phyloP scores from a whole-genome alignment of 192 early-diverging fungal species.

The Coemansia sp. region DNA sequence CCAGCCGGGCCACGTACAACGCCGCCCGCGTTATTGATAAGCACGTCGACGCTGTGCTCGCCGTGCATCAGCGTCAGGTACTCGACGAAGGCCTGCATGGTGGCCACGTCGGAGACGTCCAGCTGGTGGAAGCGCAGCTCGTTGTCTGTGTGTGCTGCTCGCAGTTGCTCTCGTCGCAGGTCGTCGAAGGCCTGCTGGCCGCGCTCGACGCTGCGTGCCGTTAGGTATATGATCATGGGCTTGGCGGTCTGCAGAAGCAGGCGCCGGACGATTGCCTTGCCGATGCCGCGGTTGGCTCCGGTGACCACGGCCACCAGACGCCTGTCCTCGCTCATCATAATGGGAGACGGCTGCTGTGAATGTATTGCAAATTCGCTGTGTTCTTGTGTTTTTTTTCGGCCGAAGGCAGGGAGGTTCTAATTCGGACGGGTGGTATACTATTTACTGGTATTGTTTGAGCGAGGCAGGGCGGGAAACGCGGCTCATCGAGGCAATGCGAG shows the following conservation, averaged over 20 bases:
- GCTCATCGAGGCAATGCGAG: too few species aligned
- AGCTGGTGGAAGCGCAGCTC: slow-evolving; percentile 53
- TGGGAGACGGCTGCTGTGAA: not conserved
- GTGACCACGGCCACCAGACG: slow-evolving; percentile 46
- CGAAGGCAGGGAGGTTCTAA: too few species aligned
- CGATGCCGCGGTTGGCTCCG: slow-evolving; percentile 50
- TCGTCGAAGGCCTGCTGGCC: slow-evolving; percentile 47
- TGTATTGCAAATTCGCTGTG: not conserved
- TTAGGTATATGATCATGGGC: slow-evolving; percentile 47
- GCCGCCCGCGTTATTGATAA: slow-evolving; percentile 51
- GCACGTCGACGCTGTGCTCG: slow-evolving; percentile 36
- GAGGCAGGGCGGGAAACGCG: too few species aligned
- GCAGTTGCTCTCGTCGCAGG: slow-evolving; percentile 31
- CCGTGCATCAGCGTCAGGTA: slow-evolving; percentile 48
- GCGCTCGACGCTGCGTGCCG: slow-evolving; percentile 39
- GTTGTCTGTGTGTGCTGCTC: slow-evolving; percentile 8
- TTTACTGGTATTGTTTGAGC: not conserved
- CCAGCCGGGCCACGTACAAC: slow-evolving; percentile 9
- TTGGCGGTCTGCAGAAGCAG: slow-evolving; percentile 26
- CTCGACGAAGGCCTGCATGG: slow-evolving; percentile 31
- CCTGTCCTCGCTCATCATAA: slow-evolving; percentile 19
- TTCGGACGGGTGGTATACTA: not conserved
- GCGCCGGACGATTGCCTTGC: slow-evolving; percentile 41
- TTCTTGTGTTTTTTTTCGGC: not conserved
- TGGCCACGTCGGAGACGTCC: slow-evolving; percentile 29